A percentile compares a stretch with the other conserved stretches of the same genome.
These are phyloP conservation scores for Cordyceps javanica DNA, from an alignment of 2,329 filamentous ascomycete genomes.

Conservation along the genomic window DNA sequence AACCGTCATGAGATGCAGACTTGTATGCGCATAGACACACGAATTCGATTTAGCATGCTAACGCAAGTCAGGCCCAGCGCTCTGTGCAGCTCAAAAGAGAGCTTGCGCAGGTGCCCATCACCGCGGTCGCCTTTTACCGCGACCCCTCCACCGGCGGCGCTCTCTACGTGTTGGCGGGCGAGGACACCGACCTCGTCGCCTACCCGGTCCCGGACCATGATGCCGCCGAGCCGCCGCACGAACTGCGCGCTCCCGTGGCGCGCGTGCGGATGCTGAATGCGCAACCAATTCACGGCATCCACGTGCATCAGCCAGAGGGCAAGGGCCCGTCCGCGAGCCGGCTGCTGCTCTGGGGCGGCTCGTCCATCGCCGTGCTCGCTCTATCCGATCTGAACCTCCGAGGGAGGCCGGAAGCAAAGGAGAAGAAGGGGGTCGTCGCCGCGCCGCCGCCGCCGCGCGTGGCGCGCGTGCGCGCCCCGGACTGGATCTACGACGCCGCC, in stretches of 20 bases:
- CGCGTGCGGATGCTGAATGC: conserved; percentile 51
- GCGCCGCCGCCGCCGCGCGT: not conserved
- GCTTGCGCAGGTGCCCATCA: conserved; percentile 49
- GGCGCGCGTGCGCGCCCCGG: conserved; percentile 45
- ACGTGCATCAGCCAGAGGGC: conserved; percentile 28
- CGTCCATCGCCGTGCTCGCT: conserved; percentile 38
- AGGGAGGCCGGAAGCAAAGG: not conserved
- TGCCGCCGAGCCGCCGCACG: conserved; percentile 15
- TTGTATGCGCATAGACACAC: not conserved
- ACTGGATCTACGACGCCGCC: conserved; percentile 72
- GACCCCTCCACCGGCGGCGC: conserved; percentile 11
- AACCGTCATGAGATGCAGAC: no score
- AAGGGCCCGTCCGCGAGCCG: conserved; percentile 19
- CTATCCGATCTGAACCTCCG: not conserved
- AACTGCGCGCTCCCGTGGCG: conserved; percentile 21
- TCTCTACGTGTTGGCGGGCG: conserved; percentile 45
- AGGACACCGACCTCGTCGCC: conserved; percentile 52
- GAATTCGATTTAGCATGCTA: not conserved
- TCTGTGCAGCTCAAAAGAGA: conserved; percentile 23
- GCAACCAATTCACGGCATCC: conserved; percentile 71
- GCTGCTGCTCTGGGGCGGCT: conserved; percentile 66
- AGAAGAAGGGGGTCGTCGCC: no score
- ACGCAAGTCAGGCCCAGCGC: not conserved
- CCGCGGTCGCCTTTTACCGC: conserved; percentile 49
- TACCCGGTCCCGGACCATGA: conserved; percentile 36